Conservation (phyloP, 2,329 filamentous ascomycete species). For the Scleromitrula shiraiana region DNA sequence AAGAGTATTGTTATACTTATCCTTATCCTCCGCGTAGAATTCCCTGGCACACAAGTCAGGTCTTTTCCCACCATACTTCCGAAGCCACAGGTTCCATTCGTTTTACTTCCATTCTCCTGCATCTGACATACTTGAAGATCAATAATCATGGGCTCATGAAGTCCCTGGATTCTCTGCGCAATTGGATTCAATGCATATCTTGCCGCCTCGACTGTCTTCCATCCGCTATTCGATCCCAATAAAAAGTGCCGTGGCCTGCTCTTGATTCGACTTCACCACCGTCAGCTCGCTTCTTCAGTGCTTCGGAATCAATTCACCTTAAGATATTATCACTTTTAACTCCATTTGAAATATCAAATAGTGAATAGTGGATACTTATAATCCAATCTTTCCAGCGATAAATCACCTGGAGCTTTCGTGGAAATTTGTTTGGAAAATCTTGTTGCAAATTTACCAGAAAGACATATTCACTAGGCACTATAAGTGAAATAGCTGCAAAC, state of each 20-base stretch:
- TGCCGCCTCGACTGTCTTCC: slow-evolving; percentile 6
- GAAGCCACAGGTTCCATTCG: slow-evolving; percentile 23
- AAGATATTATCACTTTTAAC: background rate
- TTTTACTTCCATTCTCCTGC: slow-evolving; percentile 15
- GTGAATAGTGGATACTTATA: slow-evolving; percentile 4
- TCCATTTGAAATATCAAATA: slow-evolving; percentile 1
- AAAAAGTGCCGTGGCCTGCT: slow-evolving; percentile 8
- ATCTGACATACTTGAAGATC: slow-evolving; percentile 16
- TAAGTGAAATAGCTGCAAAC: slow-evolving; percentile 14
- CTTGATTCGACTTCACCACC: background rate
- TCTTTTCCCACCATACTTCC: slow-evolving; percentile 17
- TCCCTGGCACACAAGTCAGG: slow-evolving; percentile 17
- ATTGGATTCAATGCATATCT: slow-evolving; percentile 2
- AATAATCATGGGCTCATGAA: slow-evolving; percentile 18
- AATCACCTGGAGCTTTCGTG: background rate
- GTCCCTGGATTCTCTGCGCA: slow-evolving; percentile 13
- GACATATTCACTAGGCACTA: slow-evolving; percentile 11
- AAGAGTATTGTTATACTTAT: slow-evolving; percentile 17
- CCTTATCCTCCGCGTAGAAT: slow-evolving; percentile 23
- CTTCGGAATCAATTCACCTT: background rate
- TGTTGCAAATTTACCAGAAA: background rate
- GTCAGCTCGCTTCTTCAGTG: slow-evolving; percentile 8
- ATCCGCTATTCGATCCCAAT: slow-evolving; percentile 5
- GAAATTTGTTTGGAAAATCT: background rate
- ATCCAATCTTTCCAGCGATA: background rate